Evolutionary conservation across 176 grass and related monocot genomes (phyloP).

Genomic region (Elaeis guineensis): DNA sequence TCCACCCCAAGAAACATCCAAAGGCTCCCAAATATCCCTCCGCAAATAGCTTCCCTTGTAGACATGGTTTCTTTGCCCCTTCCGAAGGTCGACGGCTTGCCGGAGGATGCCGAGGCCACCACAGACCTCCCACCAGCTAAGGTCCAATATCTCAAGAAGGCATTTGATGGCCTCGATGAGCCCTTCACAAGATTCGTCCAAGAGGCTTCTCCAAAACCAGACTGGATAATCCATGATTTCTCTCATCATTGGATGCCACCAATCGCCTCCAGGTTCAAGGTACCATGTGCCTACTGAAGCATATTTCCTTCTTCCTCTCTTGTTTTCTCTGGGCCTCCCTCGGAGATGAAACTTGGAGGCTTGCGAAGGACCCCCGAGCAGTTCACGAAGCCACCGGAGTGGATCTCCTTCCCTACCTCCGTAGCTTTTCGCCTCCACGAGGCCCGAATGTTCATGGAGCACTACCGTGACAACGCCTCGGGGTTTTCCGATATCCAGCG

Average conservation of each 20-base stretch:
- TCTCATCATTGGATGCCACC: conserved; percentile 21
- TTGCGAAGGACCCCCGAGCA: conserved; percentile 1
- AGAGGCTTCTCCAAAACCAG: neutral
- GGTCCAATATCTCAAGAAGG: conserved; percentile 31
- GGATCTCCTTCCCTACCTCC: conserved; percentile 18
- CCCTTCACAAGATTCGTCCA: conserved; percentile 9
- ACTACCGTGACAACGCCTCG: conserved; percentile 5
- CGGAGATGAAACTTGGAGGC: neutral
- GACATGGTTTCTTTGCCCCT: conserved; percentile 21
- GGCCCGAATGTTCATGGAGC: conserved; percentile 12
- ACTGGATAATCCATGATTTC: conserved; percentile 45
- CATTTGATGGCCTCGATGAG: conserved; percentile 28
- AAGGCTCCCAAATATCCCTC: too few species aligned
- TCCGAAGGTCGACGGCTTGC: conserved; percentile 5
- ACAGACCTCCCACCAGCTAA: conserved; percentile 22
- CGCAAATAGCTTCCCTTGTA: conserved; percentile 1
- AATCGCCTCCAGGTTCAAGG: conserved; percentile 20
- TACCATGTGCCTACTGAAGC: conserved; percentile 17
- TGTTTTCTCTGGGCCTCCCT: neutral
- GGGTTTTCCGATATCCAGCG: conserved; percentile 43
- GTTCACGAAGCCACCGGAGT: conserved; percentile 6
- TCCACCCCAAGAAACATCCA: too few species aligned
- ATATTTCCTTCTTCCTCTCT: neutral
- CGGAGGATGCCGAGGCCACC: conserved; percentile 27
- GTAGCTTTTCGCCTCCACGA: conserved; percentile 31